Base-by-base conservation (phyloP, 2,329 filamentous ascomycete species). In the Neophaeococcomyces mojaviensis region DNA sequence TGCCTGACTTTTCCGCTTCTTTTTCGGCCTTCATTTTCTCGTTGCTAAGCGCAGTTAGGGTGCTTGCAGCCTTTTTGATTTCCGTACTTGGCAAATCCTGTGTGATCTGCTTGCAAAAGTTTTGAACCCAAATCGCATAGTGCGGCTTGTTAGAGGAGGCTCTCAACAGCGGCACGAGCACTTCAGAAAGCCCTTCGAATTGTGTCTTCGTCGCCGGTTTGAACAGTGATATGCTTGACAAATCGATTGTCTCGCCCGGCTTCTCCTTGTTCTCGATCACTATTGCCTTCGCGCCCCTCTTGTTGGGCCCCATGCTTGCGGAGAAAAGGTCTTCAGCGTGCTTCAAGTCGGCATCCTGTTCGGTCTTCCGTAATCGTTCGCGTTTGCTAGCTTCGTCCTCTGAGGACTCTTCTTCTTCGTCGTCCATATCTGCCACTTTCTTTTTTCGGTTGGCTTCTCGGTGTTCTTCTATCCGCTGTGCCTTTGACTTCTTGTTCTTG, bases 11-110 rank as follows among this genome's bases (percentile, higher is more conserved):
- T 55, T 95, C 88, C 3, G 86, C 80, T 3, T 84, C 82, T 77
- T 97, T 96, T 77, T 98, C 92, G 67, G 96, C 89, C 74, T 88
- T 94, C 84, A 97, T 84, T 77, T 94, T 96, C 78, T 97, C 92
- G 65, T 98, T 98, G 64, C 87, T 79, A 47, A 95, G 76, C 4
- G 88, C 84, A n/a, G 89, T 95, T 60, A 98, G 69, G 4, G 79
- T 77, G 66, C 86, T 94, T 10, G 88, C 80, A 55, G 95, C 79
- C 76, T 97, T 97, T 79, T 97, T 96, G 69, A 97, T 89, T 71
- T 97, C 88, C 47, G 92, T 84, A 63, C 87, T 94, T 12, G 85
- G 82, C 55, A 98, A 69, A 22, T 95, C 89, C 69, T 88, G 89
- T 58, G 82, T 79, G 36, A 97, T 77, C 61, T 87, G 81, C 74